phyloP scores from a whole-genome alignment of 257 asterid species.

The Jacaranda copaia region DNA sequence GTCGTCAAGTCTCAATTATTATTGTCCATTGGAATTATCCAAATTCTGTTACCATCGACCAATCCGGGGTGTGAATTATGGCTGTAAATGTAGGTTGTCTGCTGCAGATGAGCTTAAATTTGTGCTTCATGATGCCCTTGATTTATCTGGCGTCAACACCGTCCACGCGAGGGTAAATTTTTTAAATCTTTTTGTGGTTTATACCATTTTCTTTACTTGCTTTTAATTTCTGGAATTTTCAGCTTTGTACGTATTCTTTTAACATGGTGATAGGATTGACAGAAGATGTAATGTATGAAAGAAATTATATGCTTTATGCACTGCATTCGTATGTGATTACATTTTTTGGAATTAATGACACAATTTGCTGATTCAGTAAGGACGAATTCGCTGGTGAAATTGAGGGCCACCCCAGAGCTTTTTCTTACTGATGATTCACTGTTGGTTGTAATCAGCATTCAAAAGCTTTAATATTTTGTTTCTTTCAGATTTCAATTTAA shows the following conservation, averaged over 20 bases:
- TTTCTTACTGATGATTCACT: conserved; percentile 5
- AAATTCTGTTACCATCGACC: conserved; percentile 37
- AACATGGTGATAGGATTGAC: conserved; percentile 4
- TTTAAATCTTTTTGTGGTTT: not conserved
- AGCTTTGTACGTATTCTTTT: not conserved
- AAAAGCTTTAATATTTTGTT: conserved; percentile 4
- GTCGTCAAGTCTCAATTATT: conserved; percentile 21
- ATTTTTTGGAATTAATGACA: conserved; percentile 6
- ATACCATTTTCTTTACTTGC: not conserved
- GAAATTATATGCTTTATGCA: not conserved
- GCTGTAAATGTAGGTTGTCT: conserved; percentile 40
- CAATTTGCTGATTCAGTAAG: conserved; percentile 15
- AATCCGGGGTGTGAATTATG: conserved; percentile 28
- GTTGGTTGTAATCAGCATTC: conserved; percentile 8
- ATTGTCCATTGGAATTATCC: conserved; percentile 37
- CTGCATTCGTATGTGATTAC: not conserved
- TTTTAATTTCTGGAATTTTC: conserved; percentile 13
- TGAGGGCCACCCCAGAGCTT: not conserved
- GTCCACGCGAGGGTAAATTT: conserved; percentile 62
- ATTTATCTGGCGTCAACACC: conserved; percentile 60
- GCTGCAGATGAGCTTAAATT: conserved; percentile 52
- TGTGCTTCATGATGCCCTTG: conserved; percentile 78
- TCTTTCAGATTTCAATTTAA: not conserved
- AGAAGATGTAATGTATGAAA: not conserved
- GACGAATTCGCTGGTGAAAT: not conserved